Base-by-base conservation (phyloP, 164 flowering plant species). In the Aristolochia contorta region DNA sequence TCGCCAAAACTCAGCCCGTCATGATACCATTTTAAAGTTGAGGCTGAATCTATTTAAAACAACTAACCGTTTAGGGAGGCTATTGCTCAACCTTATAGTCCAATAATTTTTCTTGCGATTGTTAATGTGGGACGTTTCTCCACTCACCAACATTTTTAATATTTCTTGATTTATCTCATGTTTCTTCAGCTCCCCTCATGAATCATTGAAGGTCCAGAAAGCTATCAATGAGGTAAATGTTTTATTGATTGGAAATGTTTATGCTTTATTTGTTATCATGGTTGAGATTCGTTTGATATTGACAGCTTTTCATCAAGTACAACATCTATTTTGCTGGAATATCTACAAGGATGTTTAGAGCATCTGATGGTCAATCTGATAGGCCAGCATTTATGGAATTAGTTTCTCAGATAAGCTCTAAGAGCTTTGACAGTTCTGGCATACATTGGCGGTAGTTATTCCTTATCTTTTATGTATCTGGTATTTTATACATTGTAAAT, bases 231-330 rank as follows among this genome's bases (percentile, higher is more conserved):
- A 88, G 92, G 99, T 88, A 79, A 66, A 53, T 25, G 62, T 4
- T 61, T 18, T 37, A 37, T 37, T 37, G 43, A 37, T 37, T 4
- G 43, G 43, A 37, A 37, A 10, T 37, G 43, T 37, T 37, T 37
- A 10, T 4, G 1, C 43, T 2, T 60, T 65, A 54, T 48, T 21
- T 47, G 12, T 41, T 59, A 47, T 56, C 24, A 45, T 16, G 10
- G 19, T 58, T 60, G 56, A 33, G 57, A 65, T 19, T 25, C 58
- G 27, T 61, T 3, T 63, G 48, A 56, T 6, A 52, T 66, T 43
- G 43, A 64, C 86, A 93, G 99, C 84, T 93, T 56, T 93, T 90
- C 76, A 87, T 93, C 71, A 93, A 85, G 67, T 93, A 80, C 86
- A 93, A 93, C 78, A 90, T 93, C 63, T 80, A 85, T 68, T 90